phyloP scores from a whole-genome alignment of 805 yeast species.

The Candida jianshihensis region DNA sequence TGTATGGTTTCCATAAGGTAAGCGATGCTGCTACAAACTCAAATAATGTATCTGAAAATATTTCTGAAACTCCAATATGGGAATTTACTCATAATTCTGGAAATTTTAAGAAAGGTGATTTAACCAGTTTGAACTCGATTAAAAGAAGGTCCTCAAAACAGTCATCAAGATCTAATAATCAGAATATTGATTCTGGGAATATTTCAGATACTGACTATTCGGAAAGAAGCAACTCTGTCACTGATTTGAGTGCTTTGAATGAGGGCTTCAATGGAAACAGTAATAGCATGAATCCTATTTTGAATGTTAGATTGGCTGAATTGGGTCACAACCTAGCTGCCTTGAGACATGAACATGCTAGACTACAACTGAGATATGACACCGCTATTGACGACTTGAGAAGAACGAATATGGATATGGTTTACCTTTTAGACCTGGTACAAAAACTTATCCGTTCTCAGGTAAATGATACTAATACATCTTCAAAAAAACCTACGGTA shows the following conservation, averaged over 20 bases:
- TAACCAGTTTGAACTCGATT: constrained; percentile 63
- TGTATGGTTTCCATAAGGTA: constrained; percentile 80
- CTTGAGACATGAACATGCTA: constrained; percentile 35
- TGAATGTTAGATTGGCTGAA: constrained; percentile 27
- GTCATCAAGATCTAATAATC: constrained; percentile 12
- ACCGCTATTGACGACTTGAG: constrained; percentile 40
- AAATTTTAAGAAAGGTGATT: constrained; percentile 73
- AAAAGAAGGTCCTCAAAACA: constrained; percentile 63
- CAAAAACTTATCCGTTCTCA: constrained; percentile 23
- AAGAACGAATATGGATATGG: constrained; percentile 45
- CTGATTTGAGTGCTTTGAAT: constrained; percentile 9
- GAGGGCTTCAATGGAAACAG: background rate
- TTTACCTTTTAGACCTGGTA: constrained; percentile 41
- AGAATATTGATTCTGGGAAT: constrained; percentile 5
- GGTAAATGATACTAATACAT: background rate
- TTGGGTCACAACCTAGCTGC: constrained; percentile 30
- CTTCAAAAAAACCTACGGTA: too few species aligned
- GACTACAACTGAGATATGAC: constrained; percentile 40
- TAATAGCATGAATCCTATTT: constrained; percentile 14
- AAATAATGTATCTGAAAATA: background rate
- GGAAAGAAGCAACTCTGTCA: constrained; percentile 15
- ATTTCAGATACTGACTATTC: constrained; percentile 16
- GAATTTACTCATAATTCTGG: constrained; percentile 85
- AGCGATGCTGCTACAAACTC: constrained; percentile 14
- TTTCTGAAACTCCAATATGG: constrained; percentile 43